Evolutionary conservation across 2,329 filamentous ascomycete genomes (phyloP).

Genomic region (Exophiala mesophila): DNA sequence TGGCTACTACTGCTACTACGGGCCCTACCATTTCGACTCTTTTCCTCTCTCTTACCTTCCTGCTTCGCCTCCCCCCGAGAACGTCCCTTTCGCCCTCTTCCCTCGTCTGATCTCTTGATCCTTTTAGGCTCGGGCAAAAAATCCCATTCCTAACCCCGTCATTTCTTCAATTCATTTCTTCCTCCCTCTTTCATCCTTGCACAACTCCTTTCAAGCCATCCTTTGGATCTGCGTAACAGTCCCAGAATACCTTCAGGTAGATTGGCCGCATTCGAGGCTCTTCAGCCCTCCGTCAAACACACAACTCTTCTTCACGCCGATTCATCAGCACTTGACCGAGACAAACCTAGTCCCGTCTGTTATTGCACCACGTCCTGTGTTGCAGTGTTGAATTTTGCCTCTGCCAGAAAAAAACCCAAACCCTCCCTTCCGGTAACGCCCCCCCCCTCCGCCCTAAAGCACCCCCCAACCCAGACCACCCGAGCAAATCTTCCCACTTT

Average conservation of each 20-base stretch:
- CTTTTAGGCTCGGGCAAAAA: not conserved
- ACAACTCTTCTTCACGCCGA: no score
- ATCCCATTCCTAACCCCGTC: not conserved
- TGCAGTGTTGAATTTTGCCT: not conserved
- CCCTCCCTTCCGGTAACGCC: conserved; percentile 3
- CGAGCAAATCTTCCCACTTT: conserved; percentile 22
- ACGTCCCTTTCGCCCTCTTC: not conserved
- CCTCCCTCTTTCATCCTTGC: not conserved
- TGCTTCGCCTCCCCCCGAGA: no score
- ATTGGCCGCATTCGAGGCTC: no score
- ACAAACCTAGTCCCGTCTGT: not conserved
- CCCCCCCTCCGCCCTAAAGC: not conserved
- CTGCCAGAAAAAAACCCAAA: not conserved
- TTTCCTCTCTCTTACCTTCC: no score
- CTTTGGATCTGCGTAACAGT: no score
- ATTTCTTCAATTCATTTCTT: conserved; percentile 3
- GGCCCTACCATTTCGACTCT: no score
- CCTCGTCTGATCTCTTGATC: not conserved
- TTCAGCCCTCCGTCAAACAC: no score
- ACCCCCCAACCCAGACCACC: not conserved
- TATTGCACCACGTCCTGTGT: not conserved
- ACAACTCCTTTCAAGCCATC: not conserved
- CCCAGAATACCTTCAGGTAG: no score
- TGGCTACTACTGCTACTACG: no score
- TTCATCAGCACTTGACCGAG: not conserved